Evolutionary conservation across 2,329 filamentous ascomycete species (phyloP).

Genomic region (Tolypocladium guangdongense): DNA sequence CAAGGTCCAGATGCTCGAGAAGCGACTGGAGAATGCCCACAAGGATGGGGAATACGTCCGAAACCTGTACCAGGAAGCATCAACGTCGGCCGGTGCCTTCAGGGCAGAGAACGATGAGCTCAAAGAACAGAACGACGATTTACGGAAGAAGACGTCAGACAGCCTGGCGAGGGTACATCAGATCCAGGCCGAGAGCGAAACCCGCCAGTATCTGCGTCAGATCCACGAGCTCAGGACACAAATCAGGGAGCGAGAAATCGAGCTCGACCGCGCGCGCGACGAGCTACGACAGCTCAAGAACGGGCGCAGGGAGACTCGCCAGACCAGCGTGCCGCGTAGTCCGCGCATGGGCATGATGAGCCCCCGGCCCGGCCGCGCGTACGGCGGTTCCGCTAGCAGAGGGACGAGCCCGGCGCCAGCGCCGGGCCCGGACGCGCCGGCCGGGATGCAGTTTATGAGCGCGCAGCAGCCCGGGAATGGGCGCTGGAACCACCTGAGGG

Average conservation of each 20-base stretch:
- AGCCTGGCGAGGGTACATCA: constrained; percentile 37
- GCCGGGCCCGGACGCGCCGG: constrained; percentile 18
- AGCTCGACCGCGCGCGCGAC: constrained; percentile 35
- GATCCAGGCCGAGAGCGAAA: constrained; percentile 28
- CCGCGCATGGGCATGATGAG: constrained; percentile 44
- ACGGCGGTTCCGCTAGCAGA: constrained; percentile 31
- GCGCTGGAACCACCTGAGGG: constrained; percentile 34
- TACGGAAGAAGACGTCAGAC: constrained; percentile 29
- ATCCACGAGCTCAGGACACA: constrained; percentile 29
- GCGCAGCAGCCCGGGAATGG: constrained; percentile 25
- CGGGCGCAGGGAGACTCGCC: constrained; percentile 43
- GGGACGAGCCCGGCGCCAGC: constrained; percentile 37
- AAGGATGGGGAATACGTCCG: constrained; percentile 46
- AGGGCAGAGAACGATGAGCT: constrained; percentile 35
- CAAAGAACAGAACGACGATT: constrained; percentile 25
- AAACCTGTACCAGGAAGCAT: constrained; percentile 47
- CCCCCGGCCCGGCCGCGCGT: constrained; percentile 26
- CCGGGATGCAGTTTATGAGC: constrained; percentile 27
- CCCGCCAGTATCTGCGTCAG: constrained; percentile 22
- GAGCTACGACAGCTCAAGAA: constrained; percentile 37
- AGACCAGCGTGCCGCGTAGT: constrained; percentile 45
- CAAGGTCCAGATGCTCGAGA: constrained; percentile 29
- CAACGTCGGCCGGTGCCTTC: constrained; percentile 33
- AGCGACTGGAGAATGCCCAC: constrained; percentile 27
- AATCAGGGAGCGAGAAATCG: constrained; percentile 38